Evolutionary conservation across 1,284 basidiomycete species (phyloP).

Genomic region (Nidula niveotomentosa): DNA sequence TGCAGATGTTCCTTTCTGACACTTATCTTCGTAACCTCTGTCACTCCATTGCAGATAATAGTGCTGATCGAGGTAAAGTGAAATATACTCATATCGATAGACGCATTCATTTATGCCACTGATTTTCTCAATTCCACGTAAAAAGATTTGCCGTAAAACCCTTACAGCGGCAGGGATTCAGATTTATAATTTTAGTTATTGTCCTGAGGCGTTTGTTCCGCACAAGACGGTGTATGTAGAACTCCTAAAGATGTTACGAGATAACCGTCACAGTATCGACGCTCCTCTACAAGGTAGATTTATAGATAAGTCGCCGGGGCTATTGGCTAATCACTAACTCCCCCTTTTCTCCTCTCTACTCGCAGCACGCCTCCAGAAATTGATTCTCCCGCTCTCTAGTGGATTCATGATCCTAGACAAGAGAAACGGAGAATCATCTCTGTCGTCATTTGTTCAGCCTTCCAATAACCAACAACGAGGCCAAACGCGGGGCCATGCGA

Average conservation of each 20-base stretch:
- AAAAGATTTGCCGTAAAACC: conserved; percentile 20
- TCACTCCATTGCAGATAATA: conserved; percentile 13
- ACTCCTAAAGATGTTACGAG: conserved; percentile 18
- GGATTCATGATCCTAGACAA: neutral
- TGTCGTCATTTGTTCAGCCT: no score
- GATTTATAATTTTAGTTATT: conserved; percentile 17
- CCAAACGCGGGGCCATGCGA: no score
- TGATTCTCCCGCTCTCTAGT: conserved; percentile 10
- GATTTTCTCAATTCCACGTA: neutral
- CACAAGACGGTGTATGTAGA: conserved; percentile 23
- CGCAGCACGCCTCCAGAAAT: conserved; percentile 9
- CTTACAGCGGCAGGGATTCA: conserved; percentile 16
- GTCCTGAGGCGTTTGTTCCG: conserved; percentile 10
- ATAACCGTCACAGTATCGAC: conserved; percentile 17
- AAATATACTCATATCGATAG: neutral
- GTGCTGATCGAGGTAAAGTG: conserved; percentile 20
- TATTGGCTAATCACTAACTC: neutral
- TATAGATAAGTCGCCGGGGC: neutral
- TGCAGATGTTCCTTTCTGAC: neutral
- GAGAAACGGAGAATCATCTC: no score
- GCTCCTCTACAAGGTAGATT: conserved; percentile 19
- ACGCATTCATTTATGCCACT: neutral
- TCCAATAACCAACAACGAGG: no score
- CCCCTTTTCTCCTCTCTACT: neutral
- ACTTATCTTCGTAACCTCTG: neutral